Evolutionary conservation across 768 basidiomycete species (phyloP), one percentile per base, ranked within the genome.

Genomic region (Suillus ampliporus): DNA sequence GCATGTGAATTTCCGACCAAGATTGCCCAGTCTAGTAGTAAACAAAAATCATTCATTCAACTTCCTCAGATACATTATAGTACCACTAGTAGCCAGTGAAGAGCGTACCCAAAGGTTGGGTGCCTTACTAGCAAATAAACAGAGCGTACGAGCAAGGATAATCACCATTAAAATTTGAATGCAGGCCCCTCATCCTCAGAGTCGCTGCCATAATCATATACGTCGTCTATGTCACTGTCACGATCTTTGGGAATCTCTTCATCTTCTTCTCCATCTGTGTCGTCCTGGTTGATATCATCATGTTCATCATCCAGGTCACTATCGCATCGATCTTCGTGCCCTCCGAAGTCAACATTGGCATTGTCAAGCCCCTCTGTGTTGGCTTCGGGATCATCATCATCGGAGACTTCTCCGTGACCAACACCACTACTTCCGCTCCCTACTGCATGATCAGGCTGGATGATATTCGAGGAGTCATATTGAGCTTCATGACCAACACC

Each of bases 401-500:
- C 47, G 3, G 15, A 48, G 0, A 28, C 6, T 0, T 17, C 47
- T 48, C 2, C 4, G 4, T 9, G 4, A 17, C 8, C 2, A 10
- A 48, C 8, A 17, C 8, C 15, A 28, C 15, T 17, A 48, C 47
- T 48, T 48, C 47, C 3, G 3, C 47, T 2, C 15, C 23, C 47
- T 4, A 17, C 47, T 48, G 47, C 26, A 0, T 26, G 26, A 17
- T 50, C 17, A 17, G 8, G 26, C 3, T 50, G 26, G 26, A 28
- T 5, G 2, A 28, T 10, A 4, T 50, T 50, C 15, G 8, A 28
- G 17, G 26, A 50, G 17, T 50, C 26, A 4, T 50, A 50, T 28
- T 50, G 48, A 50, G 28, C 48, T 50, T 17, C 1, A 28, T 66
- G 58, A 9, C 65, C 58, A 4, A 66, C 10, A 0, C 61, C 58